phyloP scores from a whole-genome alignment of 192 early-diverging fungal species.

The Bifiguratus adelaidae region DNA sequence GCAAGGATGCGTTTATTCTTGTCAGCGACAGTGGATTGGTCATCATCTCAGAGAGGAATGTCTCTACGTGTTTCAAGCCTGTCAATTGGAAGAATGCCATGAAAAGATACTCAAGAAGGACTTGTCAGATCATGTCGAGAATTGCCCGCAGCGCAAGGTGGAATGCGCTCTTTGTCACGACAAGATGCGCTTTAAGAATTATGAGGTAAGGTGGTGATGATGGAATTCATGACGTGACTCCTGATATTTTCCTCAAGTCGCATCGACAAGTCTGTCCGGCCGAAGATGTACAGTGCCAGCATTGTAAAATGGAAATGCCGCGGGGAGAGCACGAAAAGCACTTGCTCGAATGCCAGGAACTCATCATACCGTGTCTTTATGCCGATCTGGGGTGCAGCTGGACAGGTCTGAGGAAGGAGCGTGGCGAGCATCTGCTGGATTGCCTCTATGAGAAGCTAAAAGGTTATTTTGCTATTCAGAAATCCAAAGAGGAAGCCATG shows the following conservation, averaged over 20 bases:
- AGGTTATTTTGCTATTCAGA: conserved; percentile 32
- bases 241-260: conserved; percentile 9
- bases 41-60: conserved; percentile 48
- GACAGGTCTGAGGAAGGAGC: conserved; percentile 30
- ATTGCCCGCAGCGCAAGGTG: conserved; percentile 37
- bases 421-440: conserved; percentile 25
- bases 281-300: conserved; percentile 37
- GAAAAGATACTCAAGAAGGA: conserved; percentile 43
- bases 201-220: conserved; percentile 29
- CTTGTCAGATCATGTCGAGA: conserved; percentile 36
- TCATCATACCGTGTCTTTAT: conserved; percentile 23
- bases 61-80: conserved; percentile 30
- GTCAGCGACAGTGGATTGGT: conserved; percentile 43
- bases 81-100: conserved; percentile 40
- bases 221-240: background rate
- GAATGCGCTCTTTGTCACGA: conserved; percentile 45
- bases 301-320: conserved; percentile 30
- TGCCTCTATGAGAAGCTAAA: conserved; percentile 55
- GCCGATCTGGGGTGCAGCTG: conserved; percentile 49
- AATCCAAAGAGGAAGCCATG: conserved; percentile 24
- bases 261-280: conserved; percentile 44
- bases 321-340: conserved; percentile 29
- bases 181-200: conserved; percentile 30
- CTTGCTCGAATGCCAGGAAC: conserved; percentile 27
- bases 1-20: conserved; percentile 40